Evolutionary conservation across 2,329 filamentous ascomycete genomes (phyloP).

Genomic region (Alternaria sp.): DNA sequence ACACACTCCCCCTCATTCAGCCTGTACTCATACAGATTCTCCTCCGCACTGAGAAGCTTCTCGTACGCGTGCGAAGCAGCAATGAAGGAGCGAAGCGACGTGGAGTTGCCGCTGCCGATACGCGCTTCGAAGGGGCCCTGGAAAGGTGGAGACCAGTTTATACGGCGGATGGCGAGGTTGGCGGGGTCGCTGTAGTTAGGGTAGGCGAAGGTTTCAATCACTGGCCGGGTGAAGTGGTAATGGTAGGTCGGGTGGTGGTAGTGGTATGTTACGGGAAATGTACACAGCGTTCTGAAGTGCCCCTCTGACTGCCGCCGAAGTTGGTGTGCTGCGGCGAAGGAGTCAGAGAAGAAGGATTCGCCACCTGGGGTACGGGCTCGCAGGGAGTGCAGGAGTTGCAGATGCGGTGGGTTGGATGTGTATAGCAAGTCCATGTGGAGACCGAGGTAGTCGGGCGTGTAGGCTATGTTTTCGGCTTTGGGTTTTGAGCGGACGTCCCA

Average conservation of each 20-base stretch:
- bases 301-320: conserved; percentile 16
- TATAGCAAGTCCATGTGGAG: conserved; percentile 96
- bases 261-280: conserved; percentile 64
- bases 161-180: conserved; percentile 47
- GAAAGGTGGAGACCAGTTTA: conserved; percentile 83
- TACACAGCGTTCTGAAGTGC: conserved; percentile 53
- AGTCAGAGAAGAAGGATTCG: conserved; percentile 85
- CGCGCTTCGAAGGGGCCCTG: conserved; percentile 63
- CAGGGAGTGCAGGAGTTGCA: conserved; percentile 90
- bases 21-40: conserved; percentile 72
- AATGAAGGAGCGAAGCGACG: conserved; percentile 38
- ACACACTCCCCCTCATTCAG: conserved; percentile 85
- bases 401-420: conserved; percentile 75
- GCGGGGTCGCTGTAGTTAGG: conserved; percentile 35
- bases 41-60: conserved; percentile 61
- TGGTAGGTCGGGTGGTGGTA: conserved; percentile 68
- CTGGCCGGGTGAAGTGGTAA: conserved; percentile 66
- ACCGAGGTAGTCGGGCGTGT: conserved; percentile 81
- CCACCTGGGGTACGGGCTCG: conserved; percentile 81
- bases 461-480: conserved; percentile 85
- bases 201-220: conserved; percentile 57
- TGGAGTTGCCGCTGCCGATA: conserved; percentile 38
- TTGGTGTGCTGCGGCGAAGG: conserved; percentile 65
- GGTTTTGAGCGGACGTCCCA: conserved; percentile 88
- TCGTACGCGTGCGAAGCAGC: conserved; percentile 64